phyloP scores from a whole-genome alignment of 2,329 filamentous ascomycete genomes.

The Xylaria sp. region DNA sequence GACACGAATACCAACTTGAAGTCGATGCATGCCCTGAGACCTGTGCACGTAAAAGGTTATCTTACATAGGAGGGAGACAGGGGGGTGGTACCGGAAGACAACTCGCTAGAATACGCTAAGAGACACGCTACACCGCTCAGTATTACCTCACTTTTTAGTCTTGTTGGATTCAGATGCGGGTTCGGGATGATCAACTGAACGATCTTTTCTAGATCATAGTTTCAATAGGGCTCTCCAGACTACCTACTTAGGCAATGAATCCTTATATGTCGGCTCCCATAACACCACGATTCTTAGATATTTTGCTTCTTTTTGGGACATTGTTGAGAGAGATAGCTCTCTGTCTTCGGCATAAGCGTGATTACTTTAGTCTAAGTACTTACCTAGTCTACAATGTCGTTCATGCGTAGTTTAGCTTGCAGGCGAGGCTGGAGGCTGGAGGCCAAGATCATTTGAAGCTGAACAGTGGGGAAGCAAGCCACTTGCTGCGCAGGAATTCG shows the following conservation, averaged over 20 bases:
- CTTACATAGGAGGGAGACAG: no score
- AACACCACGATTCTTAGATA: neutral
- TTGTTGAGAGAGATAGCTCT: neutral
- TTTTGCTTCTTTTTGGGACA: neutral
- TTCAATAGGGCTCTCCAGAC: neutral
- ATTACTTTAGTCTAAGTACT: neutral
- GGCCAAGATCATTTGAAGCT: constrained; percentile 1
- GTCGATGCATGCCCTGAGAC: no score
- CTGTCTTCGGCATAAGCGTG: neutral
- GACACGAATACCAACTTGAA: no score
- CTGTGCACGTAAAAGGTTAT: no score
- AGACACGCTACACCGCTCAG: neutral
- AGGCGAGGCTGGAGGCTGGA: neutral
- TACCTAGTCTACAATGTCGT: neutral
- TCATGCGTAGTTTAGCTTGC: neutral
- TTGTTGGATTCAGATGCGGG: no score
- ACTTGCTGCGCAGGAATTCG: neutral
- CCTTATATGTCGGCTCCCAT: neutral
- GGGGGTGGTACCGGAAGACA: no score
- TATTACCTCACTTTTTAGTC: no score
- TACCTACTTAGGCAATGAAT: neutral
- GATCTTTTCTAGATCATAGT: neutral
- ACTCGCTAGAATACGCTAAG: no score
- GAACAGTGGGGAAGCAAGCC: neutral
- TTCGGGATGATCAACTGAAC: no score